Conservation (phyloP, 2,329 filamentous ascomycete species). For the Diaporthe ilicicola region DNA sequence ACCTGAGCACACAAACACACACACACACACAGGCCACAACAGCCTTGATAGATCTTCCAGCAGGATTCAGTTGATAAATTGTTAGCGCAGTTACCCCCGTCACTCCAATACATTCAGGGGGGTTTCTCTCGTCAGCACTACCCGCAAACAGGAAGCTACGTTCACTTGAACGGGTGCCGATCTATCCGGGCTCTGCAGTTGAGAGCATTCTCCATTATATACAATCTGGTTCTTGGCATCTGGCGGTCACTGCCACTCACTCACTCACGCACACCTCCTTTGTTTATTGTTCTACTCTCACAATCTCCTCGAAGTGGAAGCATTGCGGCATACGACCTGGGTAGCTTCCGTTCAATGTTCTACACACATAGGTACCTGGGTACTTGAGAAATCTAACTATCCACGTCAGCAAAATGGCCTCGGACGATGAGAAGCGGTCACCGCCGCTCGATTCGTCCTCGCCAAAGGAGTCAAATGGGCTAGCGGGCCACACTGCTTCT, state of each 20-base stretch:
- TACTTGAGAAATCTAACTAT: no score
- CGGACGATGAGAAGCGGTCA: background rate
- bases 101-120: background rate
- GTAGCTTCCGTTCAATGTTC: background rate
- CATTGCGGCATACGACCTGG: background rate
- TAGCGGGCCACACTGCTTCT: background rate
- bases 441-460: background rate
- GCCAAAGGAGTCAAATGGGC: background rate
- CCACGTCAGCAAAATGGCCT: background rate
- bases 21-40: background rate
- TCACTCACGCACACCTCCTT: no score
- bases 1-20: background rate
- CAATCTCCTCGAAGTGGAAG: background rate
- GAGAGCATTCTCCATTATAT: background rate
- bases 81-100: background rate
- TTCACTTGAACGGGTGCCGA: background rate
- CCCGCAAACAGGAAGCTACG: background rate
- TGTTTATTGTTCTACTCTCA: background rate
- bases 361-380: no score
- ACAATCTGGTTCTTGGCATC: background rate
- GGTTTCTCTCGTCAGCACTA: slow-evolving; percentile 12
- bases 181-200: background rate
- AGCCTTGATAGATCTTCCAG: background rate
- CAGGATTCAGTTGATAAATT: background rate
- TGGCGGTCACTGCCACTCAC: background rate